phyloP scores from a whole-genome alignment of 495 filamentous ascomycete genomes.

The Aeminium ludgeri region DNA sequence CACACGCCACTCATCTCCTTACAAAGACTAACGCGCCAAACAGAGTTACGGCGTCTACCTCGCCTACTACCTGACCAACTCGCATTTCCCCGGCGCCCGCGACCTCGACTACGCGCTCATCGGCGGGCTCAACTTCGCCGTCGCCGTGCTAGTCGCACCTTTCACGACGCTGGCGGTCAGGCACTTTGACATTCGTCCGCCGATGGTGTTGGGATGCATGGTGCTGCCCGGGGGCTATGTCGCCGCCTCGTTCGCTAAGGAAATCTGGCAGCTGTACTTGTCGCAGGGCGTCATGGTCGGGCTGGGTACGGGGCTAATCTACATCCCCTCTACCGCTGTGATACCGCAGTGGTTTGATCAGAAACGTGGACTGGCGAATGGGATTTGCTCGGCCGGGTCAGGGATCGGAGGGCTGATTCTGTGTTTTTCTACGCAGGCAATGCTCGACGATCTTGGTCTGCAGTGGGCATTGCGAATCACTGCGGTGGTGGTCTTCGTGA shows the following conservation, averaged over 20 bases:
- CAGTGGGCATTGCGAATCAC: conserved; percentile 42
- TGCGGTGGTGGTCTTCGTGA: conserved; percentile 39
- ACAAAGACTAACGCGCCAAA: background rate
- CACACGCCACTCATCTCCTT: background rate
- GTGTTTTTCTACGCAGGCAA: conserved; percentile 33
- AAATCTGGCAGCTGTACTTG: conserved; percentile 42
- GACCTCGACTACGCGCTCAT: conserved; percentile 34
- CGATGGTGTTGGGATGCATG: conserved; percentile 27
- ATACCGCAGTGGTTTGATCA: conserved; percentile 64
- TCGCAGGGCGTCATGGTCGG: conserved; percentile 65
- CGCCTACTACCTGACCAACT: conserved; percentile 28
- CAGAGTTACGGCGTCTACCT: conserved; percentile 32
- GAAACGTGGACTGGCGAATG: conserved; percentile 52
- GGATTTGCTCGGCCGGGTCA: conserved; percentile 51
- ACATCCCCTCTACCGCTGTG: conserved; percentile 49
- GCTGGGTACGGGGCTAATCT: conserved; percentile 56
- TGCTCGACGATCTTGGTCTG: conserved; percentile 43
- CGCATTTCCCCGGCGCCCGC: conserved; percentile 27
- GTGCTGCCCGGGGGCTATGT: conserved; percentile 27
- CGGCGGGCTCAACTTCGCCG: conserved; percentile 32
- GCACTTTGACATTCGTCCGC: conserved; percentile 21
- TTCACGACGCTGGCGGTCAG: conserved; percentile 26
- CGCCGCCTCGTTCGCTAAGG: conserved; percentile 28
- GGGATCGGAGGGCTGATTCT: conserved; percentile 54
- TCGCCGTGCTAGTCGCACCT: conserved; percentile 31